phyloP scores from a whole-genome alignment of 768 basidiomycete genomes.

The Calocybe cyanea region DNA sequence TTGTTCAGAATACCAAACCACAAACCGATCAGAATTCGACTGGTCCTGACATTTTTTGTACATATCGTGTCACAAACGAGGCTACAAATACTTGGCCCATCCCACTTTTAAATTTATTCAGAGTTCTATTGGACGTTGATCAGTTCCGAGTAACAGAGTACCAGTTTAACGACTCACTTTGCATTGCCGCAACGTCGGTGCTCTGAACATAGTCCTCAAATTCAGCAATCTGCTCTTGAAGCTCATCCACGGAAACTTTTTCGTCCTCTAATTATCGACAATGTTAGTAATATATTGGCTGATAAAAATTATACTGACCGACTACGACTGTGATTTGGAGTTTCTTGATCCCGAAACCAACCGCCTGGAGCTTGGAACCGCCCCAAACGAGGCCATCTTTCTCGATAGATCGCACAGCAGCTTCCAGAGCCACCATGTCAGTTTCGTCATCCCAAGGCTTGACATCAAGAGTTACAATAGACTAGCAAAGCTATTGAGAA shows the following conservation, averaged over 20 bases:
- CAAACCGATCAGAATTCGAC: no score
- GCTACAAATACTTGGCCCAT: no score
- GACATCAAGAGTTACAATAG: constrained; percentile 95
- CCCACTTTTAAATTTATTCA: constrained; percentile 1
- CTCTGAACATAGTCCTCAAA: constrained; percentile 91
- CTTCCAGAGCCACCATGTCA: constrained; percentile 87
- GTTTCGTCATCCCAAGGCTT: constrained; percentile 99
- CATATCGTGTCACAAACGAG: background rate
- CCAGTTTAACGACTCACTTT: constrained; percentile 52
- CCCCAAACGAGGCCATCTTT: constrained; percentile 96
- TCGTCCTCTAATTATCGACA: constrained; percentile 73
- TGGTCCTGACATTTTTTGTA: no score
- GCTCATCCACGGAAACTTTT: constrained; percentile 85
- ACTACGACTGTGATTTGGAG: constrained; percentile 70
- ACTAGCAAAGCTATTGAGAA: constrained; percentile 43
- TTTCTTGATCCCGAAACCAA: constrained; percentile 92
- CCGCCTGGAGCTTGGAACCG: constrained; percentile 84
- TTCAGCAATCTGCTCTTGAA: constrained; percentile 86
- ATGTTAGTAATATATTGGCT: constrained; percentile 3
- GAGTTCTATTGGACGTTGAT: constrained; percentile 19
- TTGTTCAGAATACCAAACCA: no score
- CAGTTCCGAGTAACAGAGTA: constrained; percentile 5
- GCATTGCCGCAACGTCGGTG: constrained; percentile 90
- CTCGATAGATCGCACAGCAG: constrained; percentile 79
- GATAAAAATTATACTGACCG: constrained; percentile 33